Evolutionary conservation across 192 early-diverging fungal species (phyloP).

Genomic region (Entomortierella beljakovae): DNA sequence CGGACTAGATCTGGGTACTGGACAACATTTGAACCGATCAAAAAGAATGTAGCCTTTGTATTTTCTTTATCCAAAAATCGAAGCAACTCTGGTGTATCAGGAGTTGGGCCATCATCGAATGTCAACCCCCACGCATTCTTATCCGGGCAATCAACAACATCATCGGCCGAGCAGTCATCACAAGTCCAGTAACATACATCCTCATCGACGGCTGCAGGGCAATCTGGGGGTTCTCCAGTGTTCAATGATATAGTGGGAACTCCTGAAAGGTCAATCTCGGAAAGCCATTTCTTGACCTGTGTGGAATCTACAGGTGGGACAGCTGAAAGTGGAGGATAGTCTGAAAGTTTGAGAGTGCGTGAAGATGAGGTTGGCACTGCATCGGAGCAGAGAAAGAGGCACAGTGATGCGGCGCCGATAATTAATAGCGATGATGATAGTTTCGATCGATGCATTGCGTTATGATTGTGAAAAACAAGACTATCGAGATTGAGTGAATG

Average conservation of each 20-base stretch:
- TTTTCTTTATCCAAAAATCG: slow-evolving; percentile 57
- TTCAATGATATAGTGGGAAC: slow-evolving; percentile 13
- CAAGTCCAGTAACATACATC: slow-evolving; percentile 62
- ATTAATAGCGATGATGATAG: too few species aligned
- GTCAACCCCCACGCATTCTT: slow-evolving; percentile 66
- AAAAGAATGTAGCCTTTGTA: slow-evolving; percentile 69
- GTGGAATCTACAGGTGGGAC: slow-evolving; percentile 44
- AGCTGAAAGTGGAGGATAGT: not conserved
- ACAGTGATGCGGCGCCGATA: too few species aligned
- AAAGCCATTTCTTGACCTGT: slow-evolving; percentile 55
- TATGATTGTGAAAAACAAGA: too few species aligned
- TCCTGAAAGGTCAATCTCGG: slow-evolving; percentile 58
- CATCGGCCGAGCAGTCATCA: slow-evolving; percentile 55
- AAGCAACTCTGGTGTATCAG: slow-evolving; percentile 59
- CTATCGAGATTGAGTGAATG: too few species aligned
- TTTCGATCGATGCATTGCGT: too few species aligned
- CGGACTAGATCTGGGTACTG: slow-evolving; percentile 57
- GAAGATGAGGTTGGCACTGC: too few species aligned
- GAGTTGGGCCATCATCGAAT: slow-evolving; percentile 75
- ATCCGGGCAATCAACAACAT: slow-evolving; percentile 49
- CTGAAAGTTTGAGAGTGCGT: not conserved
- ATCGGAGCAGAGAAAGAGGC: too few species aligned
- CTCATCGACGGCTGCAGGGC: slow-evolving; percentile 4
- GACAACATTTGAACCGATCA: slow-evolving; percentile 69
- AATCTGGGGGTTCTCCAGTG: slow-evolving; percentile 16